Evolutionary conservation across 2,329 filamentous ascomycete species (phyloP), one percentile per base, ranked within the genome.

Genomic region (Aspergillus sp.): DNA sequence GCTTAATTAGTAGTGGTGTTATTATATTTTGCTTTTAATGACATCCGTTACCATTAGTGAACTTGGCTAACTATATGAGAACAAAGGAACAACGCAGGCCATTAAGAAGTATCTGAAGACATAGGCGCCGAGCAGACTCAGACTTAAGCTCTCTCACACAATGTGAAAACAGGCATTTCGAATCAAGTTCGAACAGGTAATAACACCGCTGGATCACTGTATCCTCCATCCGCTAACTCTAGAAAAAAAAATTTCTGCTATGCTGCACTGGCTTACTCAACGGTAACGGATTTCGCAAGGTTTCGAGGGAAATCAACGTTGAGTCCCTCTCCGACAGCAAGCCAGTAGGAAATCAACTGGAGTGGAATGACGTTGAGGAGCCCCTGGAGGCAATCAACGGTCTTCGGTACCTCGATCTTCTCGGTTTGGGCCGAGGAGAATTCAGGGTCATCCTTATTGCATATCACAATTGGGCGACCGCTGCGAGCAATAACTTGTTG

Each of bases 251-350:
- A n/a, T 33, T 35, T 12, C 39, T 17, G 40, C 8, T 19, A 21
- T 6, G 11, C 25, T n/a, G n/a, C n/a, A 19, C 43, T 8, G 31
- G 19, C 41, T 41, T 93, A 99, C 86, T 99, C 95, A 67, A 99
- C 95, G 64, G 95, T 99, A 64, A 99, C 95, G 63, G 92, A 96
- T 87, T 99, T 99, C 77, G 95, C 95, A 80, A 99, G 81, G 83
- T 99, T 99, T 72, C 95, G 90, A 58, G 95, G 95, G 87, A 98
- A 98, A 76, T 99, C 95, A 60, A 99, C 95, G 75, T 99, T 98
- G 66, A 97, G 83, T 52, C 93, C 93, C 82, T 96, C 95, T 66
- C 90, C 89, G 70, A 99, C 93, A 55, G 95, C 95, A 64, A 99
- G 87, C 93, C 95, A 98, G 85, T 99, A 99, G 59, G 95, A 91